Evolutionary conservation across 2,329 filamentous ascomycete genomes (phyloP), one percentile per base, ranked within the genome.

Genomic region (Pseudocercospora fuligena): DNA sequence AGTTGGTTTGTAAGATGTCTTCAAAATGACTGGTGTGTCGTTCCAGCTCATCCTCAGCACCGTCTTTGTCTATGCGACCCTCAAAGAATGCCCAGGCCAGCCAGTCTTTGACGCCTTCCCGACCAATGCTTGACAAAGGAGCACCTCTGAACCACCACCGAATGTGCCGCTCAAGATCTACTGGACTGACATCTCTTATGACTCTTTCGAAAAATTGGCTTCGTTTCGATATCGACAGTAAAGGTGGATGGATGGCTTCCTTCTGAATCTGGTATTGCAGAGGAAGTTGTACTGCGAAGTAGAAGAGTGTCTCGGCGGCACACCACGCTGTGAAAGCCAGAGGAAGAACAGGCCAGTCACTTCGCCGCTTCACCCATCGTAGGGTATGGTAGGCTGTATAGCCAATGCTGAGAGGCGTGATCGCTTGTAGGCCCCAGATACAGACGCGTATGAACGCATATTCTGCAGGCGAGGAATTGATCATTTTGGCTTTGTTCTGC

Each of bases 51-150:
- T 79, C 80, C 12, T 89, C 88, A 65, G 90, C 61, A 12, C 66
- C 53, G 8, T 64, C 84, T 71, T 90, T 87, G 85, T 71, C 83
- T 82, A 60, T 90, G 77, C 74, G 91, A 88, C 46, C 90, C 86
- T 77, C 75, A 60, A 72, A 86, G 73, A 92, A 88, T 1, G 87
- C 89, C 90, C 90, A 92, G 5, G 85, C 80, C 23, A 90, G 77
- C 71, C 90, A 92, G 66, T 91, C 87, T 71, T 83, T 84, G 57
- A 92, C 77, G 69, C 91, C 90, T 16, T 91, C 88, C 14, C 85
- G 81, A 40, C 84, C 82, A 62, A 92, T 87, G 40, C 89, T 87
- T n/a, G 80, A 75, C 1, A 81, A 65, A 11, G 84, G 80, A 1
- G 89, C 87, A 36, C 85, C 86, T 25, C 88, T 80, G 69, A 92